Evolutionary conservation across 495 filamentous ascomycete species (phyloP), one percentile per base, ranked within the genome.

Genomic region (Aspergillus wentii): DNA sequence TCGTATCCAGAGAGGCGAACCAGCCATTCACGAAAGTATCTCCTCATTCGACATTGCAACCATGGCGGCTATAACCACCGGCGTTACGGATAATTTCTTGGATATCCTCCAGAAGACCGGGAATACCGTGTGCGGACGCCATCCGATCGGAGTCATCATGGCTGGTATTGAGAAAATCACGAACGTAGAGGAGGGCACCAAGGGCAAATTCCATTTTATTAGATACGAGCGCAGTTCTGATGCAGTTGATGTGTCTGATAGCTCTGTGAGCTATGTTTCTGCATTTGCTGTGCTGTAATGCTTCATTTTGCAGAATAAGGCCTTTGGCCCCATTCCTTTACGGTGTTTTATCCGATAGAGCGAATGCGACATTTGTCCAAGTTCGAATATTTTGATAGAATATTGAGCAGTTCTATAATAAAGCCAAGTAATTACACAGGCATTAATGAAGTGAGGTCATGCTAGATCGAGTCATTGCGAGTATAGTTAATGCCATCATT

Each of bases 131-230:
- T 99, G 92, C 49, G 92, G 92, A 33, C 70, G 89, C 28, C 94
- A 99, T 71, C 92, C 92, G 0, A 97, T 99, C 48, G 89, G 94
- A 0, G 83, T 99, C 9, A 74, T 94, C 8, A 87, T 99, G 85
- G 88, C 88, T 2, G 89, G 80, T 0, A 54, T 95, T 41, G 89
- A 96, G 62, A 57, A 56, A 27, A 51, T 84, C 39, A 57, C 43
- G 15, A 33, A 33, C 20, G 41, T 38, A 34, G 44, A 59, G n/a
- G 51, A 48, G 33, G 46, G 44, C 26, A 66, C 66, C 18, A 73
- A 75, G 54, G 78, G 80, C 20, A 76, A 55, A 32, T 95, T 95
- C 60, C 80, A 78, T 47, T 95, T 96, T 52, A 73, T 95, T 43
- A 71, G 88, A 48, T 99, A 99, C 65, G 86, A 96, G 61, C 76